These are phyloP conservation scores for Fraxinus albicans DNA, from an alignment of 305 asterid species.

Conservation along the genomic window DNA sequence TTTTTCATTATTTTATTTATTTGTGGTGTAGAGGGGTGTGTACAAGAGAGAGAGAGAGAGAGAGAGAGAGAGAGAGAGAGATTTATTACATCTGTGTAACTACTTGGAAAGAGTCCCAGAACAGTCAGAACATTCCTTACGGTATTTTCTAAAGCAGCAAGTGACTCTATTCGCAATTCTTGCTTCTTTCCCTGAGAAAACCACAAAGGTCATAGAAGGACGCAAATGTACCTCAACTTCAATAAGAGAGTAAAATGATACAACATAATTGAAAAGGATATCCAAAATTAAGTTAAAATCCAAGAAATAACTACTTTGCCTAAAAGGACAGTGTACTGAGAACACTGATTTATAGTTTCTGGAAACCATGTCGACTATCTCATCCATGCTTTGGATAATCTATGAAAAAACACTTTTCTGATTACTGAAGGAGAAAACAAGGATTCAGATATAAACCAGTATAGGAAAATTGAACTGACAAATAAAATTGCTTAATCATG, in stretches of 20 bases:
- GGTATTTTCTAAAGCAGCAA: constrained; percentile 68
- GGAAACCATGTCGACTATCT: constrained; percentile 2
- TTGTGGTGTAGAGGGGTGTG: background rate
- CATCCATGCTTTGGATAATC: constrained; percentile 11
- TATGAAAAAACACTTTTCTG: background rate
- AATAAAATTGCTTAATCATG: background rate
- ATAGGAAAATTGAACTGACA: background rate
- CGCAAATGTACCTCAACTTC: constrained; percentile 16
- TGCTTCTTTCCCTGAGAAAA: constrained; percentile 88
- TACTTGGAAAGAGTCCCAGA: constrained; percentile 76
- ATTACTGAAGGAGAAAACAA: background rate
- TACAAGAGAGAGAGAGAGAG: background rate
- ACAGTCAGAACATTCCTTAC: constrained; percentile 50
- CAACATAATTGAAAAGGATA: constrained; percentile 11
- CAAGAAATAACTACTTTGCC: background rate
- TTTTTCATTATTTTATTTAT: background rate
- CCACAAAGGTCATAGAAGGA: constrained; percentile 22
- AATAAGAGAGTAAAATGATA: background rate
- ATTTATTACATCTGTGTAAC: constrained; percentile 60
- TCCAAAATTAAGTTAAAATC: background rate
- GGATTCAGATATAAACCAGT: background rate
- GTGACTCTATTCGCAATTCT: constrained; percentile 62
- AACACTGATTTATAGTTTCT: background rate
- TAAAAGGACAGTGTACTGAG: constrained; percentile 8
- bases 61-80: background rate